Evolutionary conservation across 1,284 basidiomycete species (phyloP).

Genomic region (Pseudozyma pruni): DNA sequence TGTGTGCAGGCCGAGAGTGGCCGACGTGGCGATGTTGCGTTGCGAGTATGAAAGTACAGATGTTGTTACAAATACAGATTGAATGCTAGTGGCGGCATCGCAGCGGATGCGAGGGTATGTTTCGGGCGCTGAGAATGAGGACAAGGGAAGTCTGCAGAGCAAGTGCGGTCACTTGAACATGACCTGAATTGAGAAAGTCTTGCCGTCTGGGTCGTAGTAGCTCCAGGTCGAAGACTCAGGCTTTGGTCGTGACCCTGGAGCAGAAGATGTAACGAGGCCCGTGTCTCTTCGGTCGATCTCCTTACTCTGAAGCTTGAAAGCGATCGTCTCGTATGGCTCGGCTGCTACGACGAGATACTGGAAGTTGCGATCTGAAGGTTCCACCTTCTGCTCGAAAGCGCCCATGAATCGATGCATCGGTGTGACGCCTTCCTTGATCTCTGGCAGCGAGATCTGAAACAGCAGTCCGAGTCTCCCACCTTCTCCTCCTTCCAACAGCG

Average conservation of each 20-base stretch:
- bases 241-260: slow-evolving; percentile 42
- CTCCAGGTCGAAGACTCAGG: slow-evolving; percentile 62
- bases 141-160: not conserved
- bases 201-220: slow-evolving; percentile 60
- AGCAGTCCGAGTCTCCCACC: slow-evolving; percentile 80
- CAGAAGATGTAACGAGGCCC: slow-evolving; percentile 36
- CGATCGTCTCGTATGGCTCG: slow-evolving; percentile 98
- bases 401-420: slow-evolving; percentile 96
- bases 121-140: not conserved
- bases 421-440: slow-evolving; percentile 81
- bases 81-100: not conserved
- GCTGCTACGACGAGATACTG: slow-evolving; percentile 98
- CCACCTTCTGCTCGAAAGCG: slow-evolving; percentile 96
- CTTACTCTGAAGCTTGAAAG: slow-evolving; percentile 95
- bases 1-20: not conserved
- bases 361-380: slow-evolving; percentile 92
- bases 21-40: not conserved
- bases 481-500: slow-evolving; percentile 34
- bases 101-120: slow-evolving; percentile 11
- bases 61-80: slow-evolving; percentile 31
- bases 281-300: slow-evolving; percentile 80
- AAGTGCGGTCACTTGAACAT: slow-evolving; percentile 43
- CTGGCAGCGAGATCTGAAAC: slow-evolving; percentile 94
- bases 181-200: slow-evolving; percentile 62
- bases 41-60: slow-evolving; percentile 5